Conservation (phyloP, 495 filamentous ascomycete genomes). For the Usnea hakonensis region DNA sequence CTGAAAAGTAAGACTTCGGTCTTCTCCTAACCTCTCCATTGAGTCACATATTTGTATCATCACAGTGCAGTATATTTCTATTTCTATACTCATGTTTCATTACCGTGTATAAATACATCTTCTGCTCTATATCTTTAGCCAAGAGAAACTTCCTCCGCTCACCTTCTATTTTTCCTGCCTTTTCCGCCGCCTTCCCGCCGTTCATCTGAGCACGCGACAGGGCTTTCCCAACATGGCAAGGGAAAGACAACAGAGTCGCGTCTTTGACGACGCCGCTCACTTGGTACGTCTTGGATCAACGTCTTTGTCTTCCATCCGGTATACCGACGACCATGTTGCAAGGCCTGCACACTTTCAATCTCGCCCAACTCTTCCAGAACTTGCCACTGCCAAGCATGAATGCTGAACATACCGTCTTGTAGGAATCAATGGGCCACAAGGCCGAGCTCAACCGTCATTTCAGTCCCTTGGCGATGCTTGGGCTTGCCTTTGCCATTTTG, state of each 20-base stretch:
- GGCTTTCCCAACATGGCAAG: neutral
- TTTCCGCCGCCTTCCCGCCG: neutral
- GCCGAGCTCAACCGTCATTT: conserved; percentile 55
- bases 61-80: too few relatives aligned
- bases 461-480: conserved; percentile 44
- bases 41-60: too few relatives aligned
- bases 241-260: neutral
- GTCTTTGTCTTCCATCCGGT: neutral
- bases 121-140: neutral
- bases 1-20: too few relatives aligned
- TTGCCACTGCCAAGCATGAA: neutral
- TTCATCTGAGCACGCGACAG: neutral
- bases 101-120: neutral
- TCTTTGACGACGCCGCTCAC: neutral
- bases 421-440: conserved; percentile 61
- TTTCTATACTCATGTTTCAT: neutral
- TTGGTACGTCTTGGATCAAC: too few relatives aligned
- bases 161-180: neutral
- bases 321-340: neutral
- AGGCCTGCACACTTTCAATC: neutral
- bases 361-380: neutral
- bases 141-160: neutral
- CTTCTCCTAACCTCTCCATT: too few relatives aligned
- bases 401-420: conserved; percentile 39
- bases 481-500: conserved; percentile 47